These are phyloP conservation scores for Ascochyta lentis DNA, from an alignment of 2,329 filamentous ascomycete genomes.

Conservation along the genomic window DNA sequence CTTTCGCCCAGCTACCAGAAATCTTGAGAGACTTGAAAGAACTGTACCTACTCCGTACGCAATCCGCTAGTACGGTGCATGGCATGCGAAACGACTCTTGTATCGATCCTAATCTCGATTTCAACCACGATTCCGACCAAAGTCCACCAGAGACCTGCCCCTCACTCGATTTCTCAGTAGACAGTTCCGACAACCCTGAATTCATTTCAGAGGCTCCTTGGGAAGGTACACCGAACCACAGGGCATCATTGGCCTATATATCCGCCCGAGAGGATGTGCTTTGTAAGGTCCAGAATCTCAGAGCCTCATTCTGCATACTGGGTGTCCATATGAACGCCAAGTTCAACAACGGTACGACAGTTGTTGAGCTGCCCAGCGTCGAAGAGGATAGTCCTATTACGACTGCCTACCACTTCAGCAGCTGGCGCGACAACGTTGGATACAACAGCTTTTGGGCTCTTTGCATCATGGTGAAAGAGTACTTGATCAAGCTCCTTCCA, in stretches of 20 bases:
- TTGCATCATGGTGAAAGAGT: conserved; percentile 39
- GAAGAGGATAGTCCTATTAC: conserved; percentile 29
- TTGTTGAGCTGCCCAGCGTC: conserved; percentile 27
- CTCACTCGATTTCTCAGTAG: conserved; percentile 30
- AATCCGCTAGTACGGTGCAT: background rate
- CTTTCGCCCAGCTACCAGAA: conserved; percentile 36
- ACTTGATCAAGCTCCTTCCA: conserved; percentile 38
- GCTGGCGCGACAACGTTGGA: conserved; percentile 39
- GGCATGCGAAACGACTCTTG: conserved; percentile 8
- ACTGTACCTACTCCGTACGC: conserved; percentile 9
- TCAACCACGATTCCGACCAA: conserved; percentile 12
- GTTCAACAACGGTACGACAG: conserved; percentile 30
- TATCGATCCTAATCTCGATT: conserved; percentile 9
- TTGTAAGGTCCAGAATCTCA: conserved; percentile 33
- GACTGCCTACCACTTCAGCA: conserved; percentile 39
- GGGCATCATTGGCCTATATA: conserved; percentile 5
- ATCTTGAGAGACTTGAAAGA: conserved; percentile 39
- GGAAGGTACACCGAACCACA: conserved; percentile 7
- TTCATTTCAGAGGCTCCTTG: conserved; percentile 20
- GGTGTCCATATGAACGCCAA: conserved; percentile 30
- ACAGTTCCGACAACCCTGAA: conserved; percentile 25
- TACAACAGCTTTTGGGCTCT: conserved; percentile 45
- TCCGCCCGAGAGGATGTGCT: conserved; percentile 25
- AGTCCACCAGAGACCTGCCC: conserved; percentile 24
- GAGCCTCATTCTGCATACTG: conserved; percentile 28